Base-by-base conservation (phyloP, 768 basidiomycete species). In the Tricholoma flavovirens region DNA sequence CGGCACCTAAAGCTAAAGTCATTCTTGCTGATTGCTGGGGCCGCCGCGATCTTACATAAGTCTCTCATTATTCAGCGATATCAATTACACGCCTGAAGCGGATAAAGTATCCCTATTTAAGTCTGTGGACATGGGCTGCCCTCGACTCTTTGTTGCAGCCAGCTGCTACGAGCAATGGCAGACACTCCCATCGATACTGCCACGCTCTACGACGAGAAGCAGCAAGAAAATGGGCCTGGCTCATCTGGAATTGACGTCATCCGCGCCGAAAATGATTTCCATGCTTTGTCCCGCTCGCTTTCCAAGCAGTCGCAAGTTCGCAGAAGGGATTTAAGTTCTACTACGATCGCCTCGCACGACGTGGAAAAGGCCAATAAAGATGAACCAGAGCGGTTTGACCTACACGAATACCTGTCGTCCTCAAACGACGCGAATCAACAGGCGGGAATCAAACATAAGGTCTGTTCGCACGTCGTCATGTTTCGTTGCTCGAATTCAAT, bases 391-490 rank as follows among this genome's bases (percentile, higher is more conserved):
- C 66, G 65, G 0, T 89, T 88, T 60, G 81, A 88, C 66, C 80
- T 90, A 17, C 79, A 78, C 14, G 86, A 87, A 56, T 89, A 87
- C 61, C 75, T 90, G 29, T 72, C 81, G 3, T 81, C 81, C 7
- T 84, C 81, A 12, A 87, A 86, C 64, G 85, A 87, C 61, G 82
- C 83, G 1, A 77, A 82, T 51, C 79, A 87, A 54, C 65, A 69
- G 17, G 85, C 84, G 2, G 87, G 87, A 14, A 84, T 88, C 48
- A 80, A 79, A 56, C 83, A 85, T 62, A 90, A 90, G 64, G 78
- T 75, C 29, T 14, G 67, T 53, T 26, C 45, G 45, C 22, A 42
- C 24, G 15, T 43, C 56, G 35, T 53, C 32, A 21, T 54, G 40
- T 12, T 19, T 53, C 14, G 53, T 1, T 19, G 30, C 24, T 49